These are phyloP conservation scores for Xylaria digitata DNA, from an alignment of 2,329 filamentous ascomycete genomes.

Conservation along the genomic window DNA sequence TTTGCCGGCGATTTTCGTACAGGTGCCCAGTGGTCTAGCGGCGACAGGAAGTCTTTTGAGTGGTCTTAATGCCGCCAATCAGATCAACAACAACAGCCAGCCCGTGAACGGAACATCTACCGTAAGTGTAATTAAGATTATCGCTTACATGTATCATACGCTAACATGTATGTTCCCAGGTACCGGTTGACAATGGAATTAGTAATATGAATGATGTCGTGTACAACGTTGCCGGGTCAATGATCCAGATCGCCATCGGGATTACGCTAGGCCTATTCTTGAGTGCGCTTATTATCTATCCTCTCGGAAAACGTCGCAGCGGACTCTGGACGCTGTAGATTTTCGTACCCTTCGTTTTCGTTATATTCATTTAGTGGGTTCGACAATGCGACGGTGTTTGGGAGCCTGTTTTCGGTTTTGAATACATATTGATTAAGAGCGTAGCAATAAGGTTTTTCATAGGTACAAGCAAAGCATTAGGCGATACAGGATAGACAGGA, in stretches of 20 bases:
- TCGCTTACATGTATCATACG: not conserved
- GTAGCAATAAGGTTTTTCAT: constrained; percentile 18
- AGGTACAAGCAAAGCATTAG: constrained; percentile 11
- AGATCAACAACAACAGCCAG: constrained; percentile 54
- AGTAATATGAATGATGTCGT: constrained; percentile 54
- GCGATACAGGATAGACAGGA: constrained; percentile 5
- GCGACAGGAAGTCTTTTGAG: constrained; percentile 60
- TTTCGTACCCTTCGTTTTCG: constrained; percentile 5
- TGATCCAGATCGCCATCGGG: constrained; percentile 65
- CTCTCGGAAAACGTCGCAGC: constrained; percentile 61
- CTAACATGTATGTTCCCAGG: constrained; percentile 32
- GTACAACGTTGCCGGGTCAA: constrained; percentile 60
- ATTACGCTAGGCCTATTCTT: constrained; percentile 64
- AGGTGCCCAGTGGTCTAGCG: constrained; percentile 61
- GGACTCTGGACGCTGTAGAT: constrained; percentile 61
- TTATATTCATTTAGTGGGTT: constrained; percentile 13
- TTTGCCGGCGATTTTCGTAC: constrained; percentile 61
- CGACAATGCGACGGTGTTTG: constrained; percentile 18
- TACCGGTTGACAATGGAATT: constrained; percentile 43
- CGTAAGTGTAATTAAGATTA: constrained; percentile 37
- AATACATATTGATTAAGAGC: constrained; percentile 12
- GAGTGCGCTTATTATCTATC: constrained; percentile 61
- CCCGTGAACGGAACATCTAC: constrained; percentile 52
- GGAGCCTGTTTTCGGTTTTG: constrained; percentile 1
- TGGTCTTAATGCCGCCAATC: constrained; percentile 58